Evolutionary conservation across 148 eudicot genomes (phyloP), one percentile per base, ranked within the genome.

Genomic region (Rhododendron vialii): DNA sequence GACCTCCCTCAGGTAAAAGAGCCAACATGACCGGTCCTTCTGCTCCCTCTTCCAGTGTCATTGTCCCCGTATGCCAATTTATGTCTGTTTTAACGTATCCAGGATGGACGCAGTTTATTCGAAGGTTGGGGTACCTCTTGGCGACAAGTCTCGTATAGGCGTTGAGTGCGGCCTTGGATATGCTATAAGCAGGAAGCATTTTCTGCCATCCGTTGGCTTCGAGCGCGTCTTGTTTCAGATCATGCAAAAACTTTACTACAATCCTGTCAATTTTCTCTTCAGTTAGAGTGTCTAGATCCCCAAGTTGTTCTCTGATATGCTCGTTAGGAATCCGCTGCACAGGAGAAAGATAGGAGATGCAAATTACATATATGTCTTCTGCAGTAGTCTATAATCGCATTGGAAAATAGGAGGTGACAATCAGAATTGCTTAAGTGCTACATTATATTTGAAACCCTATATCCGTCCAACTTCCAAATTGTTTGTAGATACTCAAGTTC

Each of bases 101-200:
- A 2, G 91, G 91, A 75, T 91, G 92, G 20, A 91, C 92, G 45
- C 92, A 91, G 80, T 91, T 91, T 13, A 91, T 65, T 50, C 87
- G 83, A 91, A 91, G 89, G 5, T 84, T 47, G 3, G 89, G 92
- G 81, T 89, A 87, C 78, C 78, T 87, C 81, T 73, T 91, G 18
- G 92, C 92, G 15, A 91, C 78, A 50, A 91, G 75, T 84, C 92
- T 84, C 1, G 91, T 91, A 18, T 89, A 91, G 18, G 92, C 92
- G 11, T 91, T 91, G 0, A 91, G 87, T 5, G 88, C 63, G 53
- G 87, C 92, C 86, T 91, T 91, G 5, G 91, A 91, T 71, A 91
- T 83, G 88, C 92, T 91, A 86, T 91, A 91, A 43, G 92, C 89
- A 33, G 92, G 92, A 15, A 91, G 81, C 92, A 89, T 89, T 74